Evolutionary conservation across 2,329 filamentous ascomycete species (phyloP).

Genomic region (Clonostachys rhizophaga): DNA sequence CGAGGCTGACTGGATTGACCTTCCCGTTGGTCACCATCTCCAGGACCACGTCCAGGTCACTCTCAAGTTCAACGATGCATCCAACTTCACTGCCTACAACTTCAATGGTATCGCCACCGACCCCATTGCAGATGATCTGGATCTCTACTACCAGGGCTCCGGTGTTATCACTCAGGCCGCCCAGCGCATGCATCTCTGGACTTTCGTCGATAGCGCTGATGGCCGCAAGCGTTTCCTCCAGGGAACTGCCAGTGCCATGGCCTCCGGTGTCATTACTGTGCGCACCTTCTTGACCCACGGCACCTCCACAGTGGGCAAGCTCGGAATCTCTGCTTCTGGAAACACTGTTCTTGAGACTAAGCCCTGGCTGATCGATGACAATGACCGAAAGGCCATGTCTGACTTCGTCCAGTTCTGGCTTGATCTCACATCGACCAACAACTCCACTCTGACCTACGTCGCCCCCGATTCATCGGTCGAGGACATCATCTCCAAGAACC

Average conservation of each 20-base stretch:
- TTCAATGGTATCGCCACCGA: slow-evolving; percentile 19
- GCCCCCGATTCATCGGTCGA: neutral
- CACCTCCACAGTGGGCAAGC: slow-evolving; percentile 38
- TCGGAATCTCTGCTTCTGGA: slow-evolving; percentile 31
- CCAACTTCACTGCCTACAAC: slow-evolving; percentile 18
- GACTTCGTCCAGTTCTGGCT: slow-evolving; percentile 17
- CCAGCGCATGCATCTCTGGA: slow-evolving; percentile 43
- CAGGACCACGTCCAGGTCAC: slow-evolving; percentile 28
- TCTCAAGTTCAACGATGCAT: no score
- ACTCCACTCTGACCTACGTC: slow-evolving; percentile 6
- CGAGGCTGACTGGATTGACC: slow-evolving; percentile 45
- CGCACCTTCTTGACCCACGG: slow-evolving; percentile 47
- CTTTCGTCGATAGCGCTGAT: slow-evolving; percentile 30
- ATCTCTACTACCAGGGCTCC: slow-evolving; percentile 22
- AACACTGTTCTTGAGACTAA: slow-evolving; percentile 32
- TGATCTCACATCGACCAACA: slow-evolving; percentile 9
- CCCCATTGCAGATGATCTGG: slow-evolving; percentile 17
- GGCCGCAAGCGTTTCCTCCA: slow-evolving; percentile 30
- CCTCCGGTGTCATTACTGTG: slow-evolving; percentile 33
- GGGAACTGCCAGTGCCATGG: slow-evolving; percentile 38
- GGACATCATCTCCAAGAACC: slow-evolving; percentile 12
- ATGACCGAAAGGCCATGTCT: slow-evolving; percentile 16
- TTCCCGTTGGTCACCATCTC: slow-evolving; percentile 52
- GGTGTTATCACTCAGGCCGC: slow-evolving; percentile 37
- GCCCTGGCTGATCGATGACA: slow-evolving; percentile 24